Conservation (phyloP, 805 yeast genomes). For the Cyberlindnera subsufficiens region DNA sequence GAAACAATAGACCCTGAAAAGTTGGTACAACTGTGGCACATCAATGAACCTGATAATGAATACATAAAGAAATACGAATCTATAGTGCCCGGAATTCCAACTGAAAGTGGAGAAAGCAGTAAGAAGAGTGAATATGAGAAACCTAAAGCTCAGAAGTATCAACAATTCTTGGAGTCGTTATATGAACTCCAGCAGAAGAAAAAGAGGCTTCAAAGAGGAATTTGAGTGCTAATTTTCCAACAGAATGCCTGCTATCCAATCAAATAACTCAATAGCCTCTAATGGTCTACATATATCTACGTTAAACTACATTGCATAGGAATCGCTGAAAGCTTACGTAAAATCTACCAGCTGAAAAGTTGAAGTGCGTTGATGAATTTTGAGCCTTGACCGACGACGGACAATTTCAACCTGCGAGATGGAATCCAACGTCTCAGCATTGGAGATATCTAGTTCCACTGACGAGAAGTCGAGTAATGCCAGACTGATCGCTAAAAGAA, state of each 20-base stretch:
- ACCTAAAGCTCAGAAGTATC: neutral
- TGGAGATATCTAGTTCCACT: neutral
- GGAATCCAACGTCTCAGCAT: slow-evolving; percentile 1
- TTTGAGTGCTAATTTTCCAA: too few relatives aligned
- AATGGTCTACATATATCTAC: neutral
- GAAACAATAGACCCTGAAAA: slow-evolving; percentile 27
- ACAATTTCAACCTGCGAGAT: neutral
- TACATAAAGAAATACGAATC: slow-evolving; percentile 15
- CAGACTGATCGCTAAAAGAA: slow-evolving; percentile 13
- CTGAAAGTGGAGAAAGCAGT: neutral
- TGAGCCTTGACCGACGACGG: neutral
- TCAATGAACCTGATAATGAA: slow-evolving; percentile 20
- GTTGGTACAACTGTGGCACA: slow-evolving; percentile 20
- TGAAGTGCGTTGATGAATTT: neutral
- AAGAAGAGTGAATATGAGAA: neutral
- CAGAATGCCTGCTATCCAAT: too few relatives aligned
- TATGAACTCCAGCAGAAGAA: neutral
- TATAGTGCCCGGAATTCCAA: slow-evolving; percentile 7
- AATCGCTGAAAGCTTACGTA: too few relatives aligned
- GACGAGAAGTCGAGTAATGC: slow-evolving; percentile 1
- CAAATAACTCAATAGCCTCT: neutral
- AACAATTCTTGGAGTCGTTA: slow-evolving; percentile 4
- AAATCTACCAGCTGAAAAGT: neutral
- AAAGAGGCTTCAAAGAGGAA: too few relatives aligned
- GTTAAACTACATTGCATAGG: too few relatives aligned